Percentiles rank a stretch among this genome's conserved stretches.
phyloP scores from a whole-genome alignment of 208 protist genomes.

The Wallacemonas collosoma region DNA sequence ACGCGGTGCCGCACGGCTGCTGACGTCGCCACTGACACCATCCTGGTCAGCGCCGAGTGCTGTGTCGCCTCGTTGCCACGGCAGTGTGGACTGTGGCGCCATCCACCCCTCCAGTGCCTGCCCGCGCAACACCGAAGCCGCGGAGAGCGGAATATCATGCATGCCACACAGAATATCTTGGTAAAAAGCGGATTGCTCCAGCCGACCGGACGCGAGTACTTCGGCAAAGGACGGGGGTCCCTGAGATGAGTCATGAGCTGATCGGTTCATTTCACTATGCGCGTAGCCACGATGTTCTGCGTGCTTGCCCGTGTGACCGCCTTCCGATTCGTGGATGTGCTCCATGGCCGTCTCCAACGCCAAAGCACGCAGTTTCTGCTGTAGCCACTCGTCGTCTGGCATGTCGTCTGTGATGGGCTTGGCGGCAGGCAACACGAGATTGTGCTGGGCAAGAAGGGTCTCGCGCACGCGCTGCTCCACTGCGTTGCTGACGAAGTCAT shows the following conservation, averaged over 20 bases:
- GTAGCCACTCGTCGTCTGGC: slow-evolving; percentile 33
- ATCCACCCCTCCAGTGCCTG: neutral
- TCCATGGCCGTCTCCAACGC: slow-evolving; percentile 27
- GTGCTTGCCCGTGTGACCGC: neutral
- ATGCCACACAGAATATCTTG: slow-evolving; percentile 4
- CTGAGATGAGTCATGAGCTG: too few relatives aligned
- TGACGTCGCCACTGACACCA: neutral
- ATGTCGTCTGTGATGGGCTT: slow-evolving; percentile 21
- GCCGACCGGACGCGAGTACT: too few relatives aligned
- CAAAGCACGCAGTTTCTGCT: slow-evolving; percentile 21
- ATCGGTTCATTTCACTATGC: too few relatives aligned
- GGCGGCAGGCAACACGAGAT: slow-evolving; percentile 17
- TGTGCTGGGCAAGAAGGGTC: slow-evolving; percentile 12
- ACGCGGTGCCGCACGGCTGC: too few relatives aligned
- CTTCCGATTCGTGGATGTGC: slow-evolving; percentile 7
- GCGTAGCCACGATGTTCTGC: too few relatives aligned
- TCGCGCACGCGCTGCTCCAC: slow-evolving; percentile 16
- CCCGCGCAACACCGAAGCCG: slow-evolving; percentile 3
- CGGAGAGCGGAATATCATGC: neutral
- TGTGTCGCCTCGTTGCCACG: neutral
- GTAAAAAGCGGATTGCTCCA: slow-evolving; percentile 12
- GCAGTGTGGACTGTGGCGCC: neutral
- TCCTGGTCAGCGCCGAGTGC: neutral
- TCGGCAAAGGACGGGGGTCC: too few relatives aligned
- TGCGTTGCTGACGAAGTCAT: slow-evolving; percentile 18